phyloP scores from a whole-genome alignment of 345 rosid species.

The Salix suchowensis region DNA sequence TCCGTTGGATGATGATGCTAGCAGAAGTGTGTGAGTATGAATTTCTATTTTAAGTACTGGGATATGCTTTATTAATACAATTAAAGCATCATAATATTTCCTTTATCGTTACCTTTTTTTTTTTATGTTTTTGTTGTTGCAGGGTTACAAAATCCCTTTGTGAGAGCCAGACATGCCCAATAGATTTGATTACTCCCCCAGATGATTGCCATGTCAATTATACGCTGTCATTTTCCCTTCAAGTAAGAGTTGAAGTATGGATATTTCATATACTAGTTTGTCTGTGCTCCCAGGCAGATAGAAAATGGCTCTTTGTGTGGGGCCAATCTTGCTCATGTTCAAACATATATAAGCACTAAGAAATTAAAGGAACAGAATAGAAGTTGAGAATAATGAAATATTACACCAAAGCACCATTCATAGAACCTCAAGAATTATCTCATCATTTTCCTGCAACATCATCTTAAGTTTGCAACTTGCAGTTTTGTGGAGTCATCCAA shows the following conservation, averaged over 20 bases:
- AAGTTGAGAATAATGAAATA: background rate
- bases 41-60: constrained; percentile 13
- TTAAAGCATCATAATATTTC: constrained; percentile 4
- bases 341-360: background rate
- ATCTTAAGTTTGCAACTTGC: background rate
- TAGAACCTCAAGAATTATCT: background rate
- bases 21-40: constrained; percentile 82
- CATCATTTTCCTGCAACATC: background rate
- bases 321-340: background rate
- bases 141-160: constrained; percentile 81
- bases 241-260: constrained; percentile 44
- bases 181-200: constrained; percentile 87
- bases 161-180: constrained; percentile 73
- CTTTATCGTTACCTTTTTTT: constrained; percentile 3
- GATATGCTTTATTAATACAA: constrained; percentile 4
- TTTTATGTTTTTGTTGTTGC: constrained; percentile 12
- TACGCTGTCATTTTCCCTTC: constrained; percentile 85
- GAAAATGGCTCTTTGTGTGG: background rate
- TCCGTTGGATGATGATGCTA: constrained; percentile 65
- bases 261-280: constrained; percentile 4
- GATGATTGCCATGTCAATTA: constrained; percentile 98
- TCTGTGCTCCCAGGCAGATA: background rate
- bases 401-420: background rate
- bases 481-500: background rate
- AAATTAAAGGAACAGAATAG: background rate